These are phyloP conservation scores for Glonium stellatum DNA, from an alignment of 495 filamentous ascomycete genomes.

Conservation along the genomic window DNA sequence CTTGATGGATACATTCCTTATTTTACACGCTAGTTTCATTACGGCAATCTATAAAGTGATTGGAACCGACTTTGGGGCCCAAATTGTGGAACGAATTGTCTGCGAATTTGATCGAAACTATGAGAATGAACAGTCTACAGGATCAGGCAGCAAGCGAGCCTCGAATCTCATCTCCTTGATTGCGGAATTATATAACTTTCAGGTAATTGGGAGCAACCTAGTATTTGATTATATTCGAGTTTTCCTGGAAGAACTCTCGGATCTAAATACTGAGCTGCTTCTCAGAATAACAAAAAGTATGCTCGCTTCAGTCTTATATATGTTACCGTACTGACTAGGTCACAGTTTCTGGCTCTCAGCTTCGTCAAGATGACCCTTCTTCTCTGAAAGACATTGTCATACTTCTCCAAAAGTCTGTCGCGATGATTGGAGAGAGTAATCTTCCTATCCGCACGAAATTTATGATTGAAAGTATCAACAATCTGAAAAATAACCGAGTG, in stretches of 20 bases:
- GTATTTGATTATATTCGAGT: conserved; percentile 84
- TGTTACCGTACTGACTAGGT: background rate
- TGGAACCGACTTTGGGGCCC: conserved; percentile 80
- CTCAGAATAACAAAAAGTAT: conserved; percentile 72
- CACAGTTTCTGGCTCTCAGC: conserved; percentile 43
- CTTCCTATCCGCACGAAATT: conserved; percentile 88
- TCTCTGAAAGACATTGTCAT: conserved; percentile 87
- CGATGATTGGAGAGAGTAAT: conserved; percentile 56
- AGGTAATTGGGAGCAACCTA: conserved; percentile 71
- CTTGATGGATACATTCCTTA: conserved; percentile 79
- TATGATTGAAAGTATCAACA: conserved; percentile 95
- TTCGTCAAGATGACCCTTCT: conserved; percentile 84
- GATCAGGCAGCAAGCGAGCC: conserved; percentile 52
- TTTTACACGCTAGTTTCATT: conserved; percentile 85
- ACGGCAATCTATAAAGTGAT: conserved; percentile 79
- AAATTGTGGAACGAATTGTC: conserved; percentile 69
- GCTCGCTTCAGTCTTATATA: conserved; percentile 10
- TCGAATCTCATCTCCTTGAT: conserved; percentile 78
- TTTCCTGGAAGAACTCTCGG: conserved; percentile 67
- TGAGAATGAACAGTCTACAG: conserved; percentile 34
- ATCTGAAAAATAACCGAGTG: conserved; percentile 87
- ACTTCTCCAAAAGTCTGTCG: conserved; percentile 64
- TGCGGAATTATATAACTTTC: conserved; percentile 85
- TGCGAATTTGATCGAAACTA: conserved; percentile 58
- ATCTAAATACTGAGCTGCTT: conserved; percentile 86